These are phyloP conservation scores for Mixia osmundae DNA, from an alignment of 1,284 basidiomycete genomes.

Conservation along the genomic window DNA sequence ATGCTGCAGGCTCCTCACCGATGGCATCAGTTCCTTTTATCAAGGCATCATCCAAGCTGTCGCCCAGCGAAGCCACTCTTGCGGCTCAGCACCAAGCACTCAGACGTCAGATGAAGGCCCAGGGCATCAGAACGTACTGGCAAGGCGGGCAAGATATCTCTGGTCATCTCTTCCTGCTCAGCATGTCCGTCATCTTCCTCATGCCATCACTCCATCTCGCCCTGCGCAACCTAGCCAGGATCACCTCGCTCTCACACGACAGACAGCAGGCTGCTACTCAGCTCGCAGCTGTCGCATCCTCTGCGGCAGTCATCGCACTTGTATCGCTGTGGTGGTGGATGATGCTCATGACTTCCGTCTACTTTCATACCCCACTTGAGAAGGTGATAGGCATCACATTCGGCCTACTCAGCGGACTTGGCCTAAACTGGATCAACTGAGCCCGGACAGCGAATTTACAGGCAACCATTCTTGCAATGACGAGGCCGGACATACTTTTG, in stretches of 20 bases:
- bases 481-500: no score
- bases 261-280: not conserved
- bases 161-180: conserved; percentile 79
- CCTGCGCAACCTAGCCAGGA: conserved; percentile 17
- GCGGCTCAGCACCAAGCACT: not conserved
- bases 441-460: no score
- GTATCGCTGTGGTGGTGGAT: conserved; percentile 51
- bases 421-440: no score
- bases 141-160: conserved; percentile 77
- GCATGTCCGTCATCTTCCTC: conserved; percentile 56
- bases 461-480: no score
- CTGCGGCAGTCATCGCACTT: conserved; percentile 24
- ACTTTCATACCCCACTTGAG: conserved; percentile 72
- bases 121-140: conserved; percentile 14
- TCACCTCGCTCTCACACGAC: not conserved
- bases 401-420: not conserved
- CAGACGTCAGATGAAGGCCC: not conserved
- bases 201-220: conserved; percentile 40
- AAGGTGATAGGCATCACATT: conserved; percentile 48
- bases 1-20: no score
- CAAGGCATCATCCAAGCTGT: not conserved
- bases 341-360: conserved; percentile 45
- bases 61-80: not conserved
- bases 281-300: not conserved
- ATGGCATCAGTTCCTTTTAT: not conserved